Percentiles rank a stretch among this genome's conserved stretches.
Conservation (phyloP, 1,139 yeast genomes). For the Debaryomycetaceae sp. region DNA sequence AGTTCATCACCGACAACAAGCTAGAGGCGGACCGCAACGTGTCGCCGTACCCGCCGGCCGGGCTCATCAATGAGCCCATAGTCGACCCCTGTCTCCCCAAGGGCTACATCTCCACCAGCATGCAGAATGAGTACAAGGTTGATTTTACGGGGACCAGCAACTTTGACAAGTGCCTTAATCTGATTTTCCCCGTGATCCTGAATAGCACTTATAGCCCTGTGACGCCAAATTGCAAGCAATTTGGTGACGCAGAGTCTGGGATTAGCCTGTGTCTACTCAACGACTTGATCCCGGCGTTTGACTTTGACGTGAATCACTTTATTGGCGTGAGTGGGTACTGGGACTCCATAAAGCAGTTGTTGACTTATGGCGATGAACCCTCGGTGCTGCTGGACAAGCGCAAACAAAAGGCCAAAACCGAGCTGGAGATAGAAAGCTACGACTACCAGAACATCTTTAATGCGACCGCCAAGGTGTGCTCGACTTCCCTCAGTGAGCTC, state of each 20-base stretch:
- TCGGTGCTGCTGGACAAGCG: conserved; percentile 3
- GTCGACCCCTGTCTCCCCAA: conserved; percentile 64
- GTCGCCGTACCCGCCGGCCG: conserved; percentile 8
- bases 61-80: conserved; percentile 22
- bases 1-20: conserved; percentile 15
- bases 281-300: conserved; percentile 62
- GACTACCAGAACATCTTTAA: conserved; percentile 38
- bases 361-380: conserved; percentile 21
- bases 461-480: conserved; percentile 45
- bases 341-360: conserved; percentile 58
- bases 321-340: conserved; percentile 82
- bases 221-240: conserved; percentile 24
- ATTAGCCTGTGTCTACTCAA: conserved; percentile 48
- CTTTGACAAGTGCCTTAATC: conserved; percentile 48
- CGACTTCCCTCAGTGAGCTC: conserved; percentile 36
- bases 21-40: conserved; percentile 7
- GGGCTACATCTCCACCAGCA: conserved; percentile 27
- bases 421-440: conserved; percentile 18
- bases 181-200: conserved; percentile 51
- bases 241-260: conserved; percentile 21
- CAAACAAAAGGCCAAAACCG: conserved; percentile 14
- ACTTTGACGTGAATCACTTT: conserved; percentile 62
- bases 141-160: conserved; percentile 58
- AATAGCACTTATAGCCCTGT: conserved; percentile 25
- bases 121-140: conserved; percentile 19